Conservation (phyloP, 148 eudicot genomes). For the Amaranthus palmeri region DNA sequence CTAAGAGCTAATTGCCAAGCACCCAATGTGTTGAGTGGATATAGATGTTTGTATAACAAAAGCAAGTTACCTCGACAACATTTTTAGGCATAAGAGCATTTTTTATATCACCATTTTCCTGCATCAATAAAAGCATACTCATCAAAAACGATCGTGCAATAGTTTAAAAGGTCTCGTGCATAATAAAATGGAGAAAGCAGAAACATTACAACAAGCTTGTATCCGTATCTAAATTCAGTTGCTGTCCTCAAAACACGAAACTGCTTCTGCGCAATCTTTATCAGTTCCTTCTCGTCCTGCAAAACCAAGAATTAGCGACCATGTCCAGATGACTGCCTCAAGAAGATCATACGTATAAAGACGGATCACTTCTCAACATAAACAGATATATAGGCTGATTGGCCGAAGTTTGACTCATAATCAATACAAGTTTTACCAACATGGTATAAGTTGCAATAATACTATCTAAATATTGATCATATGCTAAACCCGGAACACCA, state of each 20-base stretch:
- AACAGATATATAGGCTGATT: no score
- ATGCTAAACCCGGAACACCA: no score
- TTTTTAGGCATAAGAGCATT: constrained; percentile 58
- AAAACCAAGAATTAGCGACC: constrained; percentile 2
- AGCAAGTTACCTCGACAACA: constrained; percentile 68
- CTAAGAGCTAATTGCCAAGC: no score
- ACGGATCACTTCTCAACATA: no score
- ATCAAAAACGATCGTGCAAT: constrained; percentile 3
- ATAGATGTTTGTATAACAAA: neutral
- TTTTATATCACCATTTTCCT: constrained; percentile 69
- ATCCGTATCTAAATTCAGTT: constrained; percentile 88
- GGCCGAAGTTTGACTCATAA: no score
- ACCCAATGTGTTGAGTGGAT: no score
- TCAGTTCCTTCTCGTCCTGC: constrained; percentile 91
- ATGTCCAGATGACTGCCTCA: neutral
- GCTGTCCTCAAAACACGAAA: constrained; percentile 58
- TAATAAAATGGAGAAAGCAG: constrained; percentile 14
- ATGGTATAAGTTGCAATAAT: constrained; percentile 11
- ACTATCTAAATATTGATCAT: neutral
- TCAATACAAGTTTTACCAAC: no score
- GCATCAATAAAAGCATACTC: constrained; percentile 27
- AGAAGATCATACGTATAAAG: no score
- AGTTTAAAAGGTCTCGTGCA: neutral
- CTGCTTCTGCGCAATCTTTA: constrained; percentile 70
- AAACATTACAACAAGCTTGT: constrained; percentile 80